Conservation (phyloP, 2,329 filamentous ascomycete species). For the Dothideomycetes sp. region DNA sequence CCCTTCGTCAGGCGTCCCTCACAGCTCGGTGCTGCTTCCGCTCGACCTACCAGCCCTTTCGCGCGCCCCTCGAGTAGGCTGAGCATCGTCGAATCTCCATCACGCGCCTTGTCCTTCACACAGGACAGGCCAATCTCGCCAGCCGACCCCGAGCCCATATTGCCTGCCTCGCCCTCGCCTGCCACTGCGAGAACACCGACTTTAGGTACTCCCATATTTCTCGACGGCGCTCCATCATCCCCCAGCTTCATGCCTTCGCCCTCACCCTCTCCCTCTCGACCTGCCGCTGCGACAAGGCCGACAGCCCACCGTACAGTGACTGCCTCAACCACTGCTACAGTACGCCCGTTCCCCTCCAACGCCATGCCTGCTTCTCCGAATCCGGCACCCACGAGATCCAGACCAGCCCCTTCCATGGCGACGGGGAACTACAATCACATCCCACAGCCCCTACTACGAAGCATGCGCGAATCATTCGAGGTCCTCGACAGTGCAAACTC, state of each 20-base stretch:
- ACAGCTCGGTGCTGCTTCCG: constrained; percentile 18
- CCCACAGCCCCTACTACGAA: constrained; percentile 71
- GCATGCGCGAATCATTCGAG: constrained; percentile 85
- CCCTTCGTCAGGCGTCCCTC: constrained; percentile 25
- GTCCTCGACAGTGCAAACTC: constrained; percentile 85
- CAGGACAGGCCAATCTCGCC: background rate
- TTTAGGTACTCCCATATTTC: constrained; percentile 1
- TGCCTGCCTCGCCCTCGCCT: constrained; percentile 9
- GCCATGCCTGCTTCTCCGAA: constrained; percentile 15
- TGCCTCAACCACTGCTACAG: constrained; percentile 19
- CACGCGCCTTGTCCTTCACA: constrained; percentile 2
- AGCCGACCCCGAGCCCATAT: constrained; percentile 7
- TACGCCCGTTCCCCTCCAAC: constrained; percentile 24
- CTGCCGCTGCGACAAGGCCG: constrained; percentile 18
- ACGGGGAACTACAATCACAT: constrained; percentile 57
- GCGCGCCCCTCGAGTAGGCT: constrained; percentile 22
- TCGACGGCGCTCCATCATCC: constrained; percentile 12
- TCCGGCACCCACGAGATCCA: constrained; percentile 5
- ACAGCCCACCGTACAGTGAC: constrained; percentile 26
- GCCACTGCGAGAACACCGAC: constrained; percentile 2
- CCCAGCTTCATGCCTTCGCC: constrained; percentile 18
- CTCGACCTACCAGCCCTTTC: constrained; percentile 23
- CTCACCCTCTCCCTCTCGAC: constrained; percentile 15
- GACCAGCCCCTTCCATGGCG: constrained; percentile 10
- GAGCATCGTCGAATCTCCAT: constrained; percentile 13